These are phyloP conservation scores for Brassica juncea DNA, from an alignment of 345 rosid genomes.

Conservation along the genomic window DNA sequence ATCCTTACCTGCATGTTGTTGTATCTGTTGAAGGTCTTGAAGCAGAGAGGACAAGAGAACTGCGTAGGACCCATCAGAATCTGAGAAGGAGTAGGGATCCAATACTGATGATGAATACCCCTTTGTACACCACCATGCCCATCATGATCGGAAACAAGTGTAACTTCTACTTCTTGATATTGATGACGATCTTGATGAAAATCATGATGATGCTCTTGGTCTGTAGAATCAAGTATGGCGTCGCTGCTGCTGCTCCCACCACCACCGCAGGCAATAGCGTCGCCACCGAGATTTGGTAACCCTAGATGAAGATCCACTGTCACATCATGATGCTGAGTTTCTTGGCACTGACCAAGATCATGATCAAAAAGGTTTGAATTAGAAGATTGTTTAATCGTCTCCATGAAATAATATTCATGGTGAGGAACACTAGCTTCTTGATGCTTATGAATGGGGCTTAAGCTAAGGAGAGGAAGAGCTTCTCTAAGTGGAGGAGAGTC, in stretches of 20 bases:
- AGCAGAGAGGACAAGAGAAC: slow-evolving; percentile 97
- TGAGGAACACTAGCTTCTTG: slow-evolving; percentile 37
- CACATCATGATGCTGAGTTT: slow-evolving; percentile 45
- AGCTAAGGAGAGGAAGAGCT: slow-evolving; percentile 87
- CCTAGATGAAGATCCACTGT: slow-evolving; percentile 88
- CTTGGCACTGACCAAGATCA: slow-evolving; percentile 42
- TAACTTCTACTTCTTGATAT: slow-evolving; percentile 52
- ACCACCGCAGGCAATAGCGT: slow-evolving; percentile 34
- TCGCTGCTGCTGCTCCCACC: slow-evolving; percentile 35
- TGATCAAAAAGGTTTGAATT: slow-evolving; percentile 29
- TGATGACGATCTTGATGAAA: slow-evolving; percentile 35
- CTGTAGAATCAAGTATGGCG: slow-evolving; percentile 25
- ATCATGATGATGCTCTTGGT: slow-evolving; percentile 32
- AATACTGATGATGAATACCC: slow-evolving; percentile 78
- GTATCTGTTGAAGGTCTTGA: slow-evolving; percentile 99
- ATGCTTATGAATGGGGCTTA: slow-evolving; percentile 63
- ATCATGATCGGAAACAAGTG: slow-evolving; percentile 41
- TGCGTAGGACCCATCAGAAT: slow-evolving; percentile 97
- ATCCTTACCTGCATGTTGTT: slow-evolving; percentile 93
- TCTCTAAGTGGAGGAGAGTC: slow-evolving; percentile 80
- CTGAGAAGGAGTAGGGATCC: slow-evolving; percentile 99
- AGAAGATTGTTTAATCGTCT: slow-evolving; percentile 35
- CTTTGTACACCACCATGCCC: slow-evolving; percentile 46
- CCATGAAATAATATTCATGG: slow-evolving; percentile 49
- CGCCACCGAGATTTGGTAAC: slow-evolving; percentile 51